Percentiles rank a stretch among this genome's conserved stretches.
These are phyloP conservation scores for Fonsecaea nubica DNA, from an alignment of 2,329 filamentous ascomycete species.

Conservation along the genomic window DNA sequence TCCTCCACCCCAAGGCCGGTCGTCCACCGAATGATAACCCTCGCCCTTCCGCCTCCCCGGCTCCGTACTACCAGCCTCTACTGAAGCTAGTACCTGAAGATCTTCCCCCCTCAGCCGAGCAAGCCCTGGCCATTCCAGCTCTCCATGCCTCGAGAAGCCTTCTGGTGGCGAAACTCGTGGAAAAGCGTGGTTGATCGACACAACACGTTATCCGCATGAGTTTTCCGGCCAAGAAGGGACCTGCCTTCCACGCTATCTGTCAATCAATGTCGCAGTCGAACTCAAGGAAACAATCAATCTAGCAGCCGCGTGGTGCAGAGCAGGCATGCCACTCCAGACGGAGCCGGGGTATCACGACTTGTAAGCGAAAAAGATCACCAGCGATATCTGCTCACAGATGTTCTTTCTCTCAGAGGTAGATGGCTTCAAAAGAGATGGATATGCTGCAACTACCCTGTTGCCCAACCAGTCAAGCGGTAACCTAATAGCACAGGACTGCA, in stretches of 20 bases:
- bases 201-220: background rate
- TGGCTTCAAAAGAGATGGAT: background rate
- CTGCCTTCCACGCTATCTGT: conserved; percentile 22
- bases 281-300: background rate
- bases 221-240: background rate
- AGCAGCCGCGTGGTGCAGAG: background rate
- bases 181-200: conserved; percentile 8
- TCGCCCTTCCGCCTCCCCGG: conserved; percentile 2
- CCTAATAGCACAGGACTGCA: background rate
- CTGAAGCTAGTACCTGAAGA: conserved; percentile 27
- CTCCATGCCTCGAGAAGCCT: background rate
- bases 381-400: background rate
- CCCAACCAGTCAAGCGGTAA: background rate
- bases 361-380: background rate
- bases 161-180: conserved; percentile 21
- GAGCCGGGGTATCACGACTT: background rate
- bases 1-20: background rate
- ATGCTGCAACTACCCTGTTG: conserved; percentile 12
- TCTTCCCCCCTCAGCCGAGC: conserved; percentile 12
- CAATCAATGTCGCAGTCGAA: background rate
- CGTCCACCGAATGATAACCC: background rate
- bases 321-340: background rate
- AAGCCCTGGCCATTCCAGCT: background rate
- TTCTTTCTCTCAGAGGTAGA: background rate
- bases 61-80: background rate